A percentile compares a stretch with the other conserved stretches of the same genome.
Conservation (phyloP, 805 yeast species). For the Saccharomycopsis sp. region DNA sequence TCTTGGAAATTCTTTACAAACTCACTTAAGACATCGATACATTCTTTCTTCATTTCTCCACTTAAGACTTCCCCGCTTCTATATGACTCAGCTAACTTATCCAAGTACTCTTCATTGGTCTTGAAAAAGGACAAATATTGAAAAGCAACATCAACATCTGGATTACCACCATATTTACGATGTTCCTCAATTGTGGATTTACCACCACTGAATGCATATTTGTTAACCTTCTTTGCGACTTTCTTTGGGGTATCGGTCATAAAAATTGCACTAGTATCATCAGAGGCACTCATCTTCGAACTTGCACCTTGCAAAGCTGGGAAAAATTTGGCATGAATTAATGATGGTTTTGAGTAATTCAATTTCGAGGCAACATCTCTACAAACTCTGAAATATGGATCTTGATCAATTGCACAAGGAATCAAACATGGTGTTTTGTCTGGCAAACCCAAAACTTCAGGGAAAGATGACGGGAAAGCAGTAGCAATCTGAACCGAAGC, state of each 20-base stretch:
- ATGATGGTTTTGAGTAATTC: constrained; percentile 82
- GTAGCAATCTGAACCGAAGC: constrained; percentile 95
- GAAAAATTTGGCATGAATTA: constrained; percentile 91
- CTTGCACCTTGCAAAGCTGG: constrained; percentile 97
- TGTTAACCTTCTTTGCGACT: constrained; percentile 90
- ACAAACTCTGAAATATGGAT: constrained; percentile 95
- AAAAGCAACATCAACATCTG: constrained; percentile 91
- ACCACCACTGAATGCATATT: constrained; percentile 96
- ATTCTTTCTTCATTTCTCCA: constrained; percentile 87
- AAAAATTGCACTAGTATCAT: constrained; percentile 83
- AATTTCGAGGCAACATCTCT: constrained; percentile 95
- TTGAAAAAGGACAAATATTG: constrained; percentile 87
- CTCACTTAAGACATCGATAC: constrained; percentile 73
- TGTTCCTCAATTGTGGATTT: constrained; percentile 83
- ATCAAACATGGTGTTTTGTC: constrained; percentile 91
- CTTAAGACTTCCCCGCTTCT: constrained; percentile 75
- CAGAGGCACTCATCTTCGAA: constrained; percentile 95
- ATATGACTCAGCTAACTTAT: constrained; percentile 55
- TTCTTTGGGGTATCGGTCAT: constrained; percentile 93
- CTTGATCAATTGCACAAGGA: constrained; percentile 99
- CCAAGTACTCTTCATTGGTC: constrained; percentile 79
- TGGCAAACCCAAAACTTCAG: constrained; percentile 81
- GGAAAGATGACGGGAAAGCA: constrained; percentile 94
- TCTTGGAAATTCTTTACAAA: constrained; percentile 80
- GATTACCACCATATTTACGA: constrained; percentile 83